Percentiles rank a stretch among this genome's conserved stretches.
Conservation (phyloP, 768 basidiomycete genomes). For the Leccinum longicurvipes region DNA sequence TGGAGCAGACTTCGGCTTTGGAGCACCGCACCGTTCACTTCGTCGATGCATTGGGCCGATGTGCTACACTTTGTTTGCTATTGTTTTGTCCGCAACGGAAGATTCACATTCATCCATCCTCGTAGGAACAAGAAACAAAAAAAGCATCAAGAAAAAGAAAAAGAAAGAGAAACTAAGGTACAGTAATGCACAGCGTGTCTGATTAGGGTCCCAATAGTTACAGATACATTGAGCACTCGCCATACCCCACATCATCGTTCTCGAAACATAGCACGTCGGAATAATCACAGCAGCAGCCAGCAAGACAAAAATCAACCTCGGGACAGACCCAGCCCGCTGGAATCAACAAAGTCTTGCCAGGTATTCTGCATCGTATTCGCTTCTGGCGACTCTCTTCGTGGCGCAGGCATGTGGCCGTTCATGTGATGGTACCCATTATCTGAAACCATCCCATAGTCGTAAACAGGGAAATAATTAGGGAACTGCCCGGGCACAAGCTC, state of each 20-base stretch:
- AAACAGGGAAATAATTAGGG: slow-evolving; percentile 74
- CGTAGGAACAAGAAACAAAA: background rate
- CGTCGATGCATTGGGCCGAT: slow-evolving; percentile 4
- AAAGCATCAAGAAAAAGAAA: background rate
- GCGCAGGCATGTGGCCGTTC: slow-evolving; percentile 35
- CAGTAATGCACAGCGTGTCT: slow-evolving; percentile 6
- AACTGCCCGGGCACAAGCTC: slow-evolving; percentile 37
- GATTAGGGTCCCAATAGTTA: slow-evolving; percentile 17
- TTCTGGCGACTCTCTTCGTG: slow-evolving; percentile 48
- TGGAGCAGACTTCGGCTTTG: background rate
- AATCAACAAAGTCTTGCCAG: slow-evolving; percentile 60
- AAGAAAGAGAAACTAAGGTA: slow-evolving; percentile 21
- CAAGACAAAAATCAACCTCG: slow-evolving; percentile 2
- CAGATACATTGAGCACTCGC: slow-evolving; percentile 9
- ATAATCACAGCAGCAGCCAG: slow-evolving; percentile 4
- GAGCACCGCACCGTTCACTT: no score
- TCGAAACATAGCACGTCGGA: slow-evolving; percentile 9
- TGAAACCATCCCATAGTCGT: slow-evolving; percentile 54
- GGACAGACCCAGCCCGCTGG: slow-evolving; percentile 21
- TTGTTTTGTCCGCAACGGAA: slow-evolving; percentile 25
- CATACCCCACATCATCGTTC: slow-evolving; percentile 5
- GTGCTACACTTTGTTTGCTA: slow-evolving; percentile 16
- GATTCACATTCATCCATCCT: no score
- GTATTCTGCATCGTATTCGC: slow-evolving; percentile 55
- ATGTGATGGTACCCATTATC: slow-evolving; percentile 36